Evolutionary conservation across 2,329 filamentous ascomycete genomes (phyloP), one percentile per base, ranked within the genome.

Genomic region (Penicillium sp.): DNA sequence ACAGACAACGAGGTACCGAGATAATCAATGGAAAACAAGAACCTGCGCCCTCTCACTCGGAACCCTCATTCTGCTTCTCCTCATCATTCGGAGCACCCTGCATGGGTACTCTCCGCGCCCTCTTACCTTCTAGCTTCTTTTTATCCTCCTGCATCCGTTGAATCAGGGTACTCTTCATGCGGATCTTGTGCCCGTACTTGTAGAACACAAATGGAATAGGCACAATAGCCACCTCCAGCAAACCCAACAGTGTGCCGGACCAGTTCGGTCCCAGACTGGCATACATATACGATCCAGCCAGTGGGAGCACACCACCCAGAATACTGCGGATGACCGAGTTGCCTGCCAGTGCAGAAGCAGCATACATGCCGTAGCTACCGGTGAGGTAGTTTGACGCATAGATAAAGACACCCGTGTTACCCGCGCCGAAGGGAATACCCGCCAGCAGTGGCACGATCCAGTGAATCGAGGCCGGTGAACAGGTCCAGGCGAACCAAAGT

Each of bases 401-500:
- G 61, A 94, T 90, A 70, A 94, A 94, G 29, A 87, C 81, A 2
- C 82, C 76, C 7, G 80, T 83, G 59, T 91, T 93, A 0, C 88
- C 88, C 0, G 79, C 76, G 8, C 87, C 87, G 57, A 93, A 94
- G 0, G 85, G 85, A 5, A 94, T 78, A 0, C 88, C 87, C 1
- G 87, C 87, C 0, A 87, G 72, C 40, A 94, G 84, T 1, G 87
- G 85, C 16, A 81, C 75, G n/a, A 89, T 82, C 85, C 87, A 94
- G 64, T 88, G 89, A 26, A 94, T 87, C 4, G 80, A 78, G 0
- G 69, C 71, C 0, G 89, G 89, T 0, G 89, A 80, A 50, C 84
- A 89, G 0, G 89, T 95, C 89, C 89, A 95, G 0, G 87, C 82
- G 62, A 96, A 96, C 66, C 84, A 85, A 20, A 96, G 78, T 67